Evolutionary conservation across 768 basidiomycete genomes (phyloP), one percentile per base, ranked within the genome.

Genomic region (Cystoderma amianthinum): DNA sequence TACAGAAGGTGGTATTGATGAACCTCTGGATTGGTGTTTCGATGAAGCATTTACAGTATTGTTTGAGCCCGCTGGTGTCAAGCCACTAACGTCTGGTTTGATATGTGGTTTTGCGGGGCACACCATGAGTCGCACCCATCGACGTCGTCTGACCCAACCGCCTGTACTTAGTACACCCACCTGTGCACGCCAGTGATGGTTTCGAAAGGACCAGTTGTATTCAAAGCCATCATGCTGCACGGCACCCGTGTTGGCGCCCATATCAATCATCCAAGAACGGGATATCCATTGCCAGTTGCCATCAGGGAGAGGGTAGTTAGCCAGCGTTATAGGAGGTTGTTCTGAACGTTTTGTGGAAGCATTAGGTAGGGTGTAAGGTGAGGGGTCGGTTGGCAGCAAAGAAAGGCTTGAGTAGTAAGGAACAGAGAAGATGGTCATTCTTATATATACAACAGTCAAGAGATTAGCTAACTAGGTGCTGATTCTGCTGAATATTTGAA

Each of bases 121-220:
- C 68, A 87, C 75, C 89, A 91, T 91, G 19, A 91, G 67, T 37
- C 88, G 72, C 23, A 92, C 64, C 89, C 89, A 92, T n/a, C 83
- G 68, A 36, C 88, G 69, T 35, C 88, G 67, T 22, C 88, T 71
- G 24, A 92, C 88, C 74, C 75, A 87, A 3, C 81, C 82, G 23
- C 83, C 83, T 5, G 75, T 61, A 53, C 77, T 77, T 32, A 82
- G 52, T 18, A 63, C 51, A 6, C 86, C 83, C 1, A 80, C 68
- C 39, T 72, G 62, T 0, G 84, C 63, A 13, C 75, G 71, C 88
- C 88, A 92, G 36, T 78, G 59, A 37, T 73, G 69, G 23, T 63
- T 58, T 13, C 83, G 76, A 49, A 91, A 92, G 45, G 66, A 56
- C 77, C 82, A 87, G 55, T 88, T 90, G 61, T 90, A 91, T 59